phyloP scores from a whole-genome alignment of 768 basidiomycete species.

The Russula emetica region DNA sequence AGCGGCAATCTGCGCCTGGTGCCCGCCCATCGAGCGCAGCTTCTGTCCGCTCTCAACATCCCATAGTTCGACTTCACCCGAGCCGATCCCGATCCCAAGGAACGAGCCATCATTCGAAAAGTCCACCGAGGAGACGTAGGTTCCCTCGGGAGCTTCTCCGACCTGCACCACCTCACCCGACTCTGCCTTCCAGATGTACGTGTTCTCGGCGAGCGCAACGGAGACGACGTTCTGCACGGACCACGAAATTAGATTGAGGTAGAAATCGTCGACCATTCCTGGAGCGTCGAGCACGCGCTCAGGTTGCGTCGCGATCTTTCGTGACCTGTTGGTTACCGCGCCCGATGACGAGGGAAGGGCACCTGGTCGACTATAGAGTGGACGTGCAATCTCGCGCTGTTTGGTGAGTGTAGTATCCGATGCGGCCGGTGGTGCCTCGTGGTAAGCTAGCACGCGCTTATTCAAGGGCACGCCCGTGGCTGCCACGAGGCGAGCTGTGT shows the following conservation, averaged over 20 bases:
- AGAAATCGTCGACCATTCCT: slow-evolving; percentile 92
- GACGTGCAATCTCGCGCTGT: slow-evolving; percentile 72
- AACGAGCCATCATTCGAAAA: slow-evolving; percentile 79
- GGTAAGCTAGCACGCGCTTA: slow-evolving; percentile 82
- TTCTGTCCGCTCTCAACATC: slow-evolving; percentile 76
- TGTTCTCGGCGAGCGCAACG: slow-evolving; percentile 80
- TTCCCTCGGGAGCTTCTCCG: slow-evolving; percentile 68
- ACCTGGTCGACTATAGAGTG: slow-evolving; percentile 67
- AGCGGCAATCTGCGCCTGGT: slow-evolving; percentile 76
- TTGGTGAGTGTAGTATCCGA: slow-evolving; percentile 70
- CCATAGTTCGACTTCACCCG: slow-evolving; percentile 92
- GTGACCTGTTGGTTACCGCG: slow-evolving; percentile 59
- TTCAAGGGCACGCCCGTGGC: slow-evolving; percentile 74
- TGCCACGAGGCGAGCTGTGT: slow-evolving; percentile 71
- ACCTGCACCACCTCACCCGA: slow-evolving; percentile 78
- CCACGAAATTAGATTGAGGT: slow-evolving; percentile 93
- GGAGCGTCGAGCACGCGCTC: slow-evolving; percentile 96
- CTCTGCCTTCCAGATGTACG: slow-evolving; percentile 94
- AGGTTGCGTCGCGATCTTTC: slow-evolving; percentile 81
- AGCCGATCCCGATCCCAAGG: slow-evolving; percentile 74
- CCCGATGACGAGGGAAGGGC: slow-evolving; percentile 61
- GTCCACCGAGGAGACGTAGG: slow-evolving; percentile 71
- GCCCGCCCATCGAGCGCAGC: slow-evolving; percentile 87
- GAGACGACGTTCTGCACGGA: slow-evolving; percentile 80
- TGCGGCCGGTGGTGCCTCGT: slow-evolving; percentile 79